A percentile compares a stretch with the other conserved stretches of the same genome.
Conservation (phyloP, 495 filamentous ascomycete genomes). For the Lindgomyces ingoldianus region DNA sequence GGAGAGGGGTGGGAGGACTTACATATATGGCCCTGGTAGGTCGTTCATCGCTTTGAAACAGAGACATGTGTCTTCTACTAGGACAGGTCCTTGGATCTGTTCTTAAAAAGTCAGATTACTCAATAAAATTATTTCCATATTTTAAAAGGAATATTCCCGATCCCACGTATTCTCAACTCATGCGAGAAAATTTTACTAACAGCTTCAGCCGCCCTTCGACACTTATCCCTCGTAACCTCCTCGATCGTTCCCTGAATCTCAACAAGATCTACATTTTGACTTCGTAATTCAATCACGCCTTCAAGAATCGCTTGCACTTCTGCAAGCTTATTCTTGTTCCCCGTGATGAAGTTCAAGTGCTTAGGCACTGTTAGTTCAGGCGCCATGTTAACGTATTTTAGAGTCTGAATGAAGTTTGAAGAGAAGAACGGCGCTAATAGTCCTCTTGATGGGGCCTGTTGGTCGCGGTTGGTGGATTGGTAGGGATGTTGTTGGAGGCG, state of each 20-base stretch:
- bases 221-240: slow-evolving; percentile 87
- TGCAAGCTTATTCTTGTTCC: slow-evolving; percentile 87
- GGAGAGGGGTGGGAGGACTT: slow-evolving; percentile 37
- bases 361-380: slow-evolving; percentile 40
- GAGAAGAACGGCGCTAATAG: background rate
- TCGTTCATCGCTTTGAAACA: slow-evolving; percentile 88
- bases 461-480: too few species aligned
- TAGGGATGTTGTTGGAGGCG: background rate
- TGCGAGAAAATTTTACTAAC: too few species aligned
- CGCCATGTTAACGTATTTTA: slow-evolving; percentile 31
- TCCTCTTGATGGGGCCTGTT: too few species aligned
- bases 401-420: slow-evolving; percentile 5
- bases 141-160: too few species aligned
- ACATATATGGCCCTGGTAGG: slow-evolving; percentile 98
- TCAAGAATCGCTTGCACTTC: slow-evolving; percentile 74
- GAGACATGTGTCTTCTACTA: slow-evolving; percentile 94
- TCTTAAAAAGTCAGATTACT: background rate
- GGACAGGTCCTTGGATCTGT: slow-evolving; percentile 79
- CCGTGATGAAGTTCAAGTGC: slow-evolving; percentile 88
- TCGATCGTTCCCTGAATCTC: slow-evolving; percentile 94
- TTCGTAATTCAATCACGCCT: slow-evolving; percentile 69
- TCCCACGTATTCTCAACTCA: too few species aligned
- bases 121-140: background rate
- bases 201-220: slow-evolving; percentile 68
- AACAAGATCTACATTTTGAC: slow-evolving; percentile 71